Conservation (phyloP, 1,284 basidiomycete genomes). For the Sporisorium exsertum region DNA sequence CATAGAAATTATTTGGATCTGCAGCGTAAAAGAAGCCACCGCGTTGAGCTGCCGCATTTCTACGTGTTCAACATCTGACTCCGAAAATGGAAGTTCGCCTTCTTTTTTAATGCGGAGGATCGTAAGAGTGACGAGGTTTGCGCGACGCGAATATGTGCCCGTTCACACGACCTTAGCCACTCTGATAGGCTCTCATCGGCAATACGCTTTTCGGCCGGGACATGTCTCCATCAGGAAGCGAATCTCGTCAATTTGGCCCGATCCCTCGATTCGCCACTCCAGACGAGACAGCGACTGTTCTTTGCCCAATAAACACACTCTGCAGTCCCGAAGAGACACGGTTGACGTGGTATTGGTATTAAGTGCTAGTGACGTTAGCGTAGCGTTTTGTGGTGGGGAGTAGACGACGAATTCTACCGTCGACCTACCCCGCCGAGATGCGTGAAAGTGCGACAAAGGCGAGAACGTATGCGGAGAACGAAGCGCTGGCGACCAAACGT, state of each 20-base stretch:
- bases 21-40: constrained; percentile 7
- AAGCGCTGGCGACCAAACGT: constrained; percentile 27
- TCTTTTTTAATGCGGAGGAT: not conserved
- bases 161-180: constrained; percentile 18
- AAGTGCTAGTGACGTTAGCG: constrained; percentile 20
- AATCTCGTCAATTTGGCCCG: not conserved
- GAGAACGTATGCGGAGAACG: constrained; percentile 26
- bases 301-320: too few relatives aligned
- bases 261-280: not conserved
- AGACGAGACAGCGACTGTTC: not conserved
- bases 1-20: constrained; percentile 30
- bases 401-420: not conserved
- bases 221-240: not conserved
- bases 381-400: constrained; percentile 15
- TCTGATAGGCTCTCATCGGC: not conserved
- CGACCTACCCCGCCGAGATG: constrained; percentile 3
- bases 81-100: constrained; percentile 6
- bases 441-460: constrained; percentile 20
- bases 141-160: constrained; percentile 12
- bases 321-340: constrained; percentile 15
- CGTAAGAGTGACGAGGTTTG: not conserved
- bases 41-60: not conserved
- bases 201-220: constrained; percentile 9
- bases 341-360: constrained; percentile 50
- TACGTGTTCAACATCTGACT: constrained; percentile 9